These are phyloP conservation scores for Lunularia cruciata DNA, from an alignment of 225 moss, liverwort and hornwort species.

Conservation along the genomic window DNA sequence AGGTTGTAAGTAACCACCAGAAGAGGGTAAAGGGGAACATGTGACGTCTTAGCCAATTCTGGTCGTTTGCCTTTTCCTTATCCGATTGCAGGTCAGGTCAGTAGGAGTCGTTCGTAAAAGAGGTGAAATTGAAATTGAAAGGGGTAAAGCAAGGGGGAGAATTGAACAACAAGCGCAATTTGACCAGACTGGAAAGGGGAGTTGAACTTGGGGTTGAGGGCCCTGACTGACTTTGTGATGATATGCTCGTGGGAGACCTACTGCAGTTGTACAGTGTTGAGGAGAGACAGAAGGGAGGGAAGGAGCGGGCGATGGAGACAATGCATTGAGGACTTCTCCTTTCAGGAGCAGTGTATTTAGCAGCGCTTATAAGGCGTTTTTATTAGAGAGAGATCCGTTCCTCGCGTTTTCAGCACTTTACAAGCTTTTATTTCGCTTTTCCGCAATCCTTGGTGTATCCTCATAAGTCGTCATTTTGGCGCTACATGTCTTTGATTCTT, in stretches of 20 bases:
- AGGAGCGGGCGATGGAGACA: background rate
- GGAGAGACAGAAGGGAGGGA: background rate
- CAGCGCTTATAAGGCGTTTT: background rate
- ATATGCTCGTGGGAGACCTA: background rate
- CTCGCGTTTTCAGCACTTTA: no score
- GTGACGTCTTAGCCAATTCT: constrained; percentile 6
- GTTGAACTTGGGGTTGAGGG: no score
- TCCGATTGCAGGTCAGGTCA: no score
- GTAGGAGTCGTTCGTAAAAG: background rate
- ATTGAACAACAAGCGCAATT: background rate
- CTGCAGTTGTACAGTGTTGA: background rate
- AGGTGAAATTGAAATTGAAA: background rate
- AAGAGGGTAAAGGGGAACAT: background rate
- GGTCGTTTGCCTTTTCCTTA: background rate
- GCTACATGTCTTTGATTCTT: background rate
- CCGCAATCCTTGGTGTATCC: background rate
- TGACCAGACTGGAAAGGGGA: constrained; percentile 4
- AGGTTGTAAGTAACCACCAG: constrained; percentile 8
- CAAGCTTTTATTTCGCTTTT: background rate
- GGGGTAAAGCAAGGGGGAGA: no score
- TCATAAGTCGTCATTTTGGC: background rate
- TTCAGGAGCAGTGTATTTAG: constrained; percentile 4
- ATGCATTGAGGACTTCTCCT: background rate
- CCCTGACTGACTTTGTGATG: background rate
- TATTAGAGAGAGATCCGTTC: background rate